A percentile compares a stretch with the other conserved stretches of the same genome.
Conservation (phyloP, 192 early-diverging fungal species). For the Cladochytrium replicatum region DNA sequence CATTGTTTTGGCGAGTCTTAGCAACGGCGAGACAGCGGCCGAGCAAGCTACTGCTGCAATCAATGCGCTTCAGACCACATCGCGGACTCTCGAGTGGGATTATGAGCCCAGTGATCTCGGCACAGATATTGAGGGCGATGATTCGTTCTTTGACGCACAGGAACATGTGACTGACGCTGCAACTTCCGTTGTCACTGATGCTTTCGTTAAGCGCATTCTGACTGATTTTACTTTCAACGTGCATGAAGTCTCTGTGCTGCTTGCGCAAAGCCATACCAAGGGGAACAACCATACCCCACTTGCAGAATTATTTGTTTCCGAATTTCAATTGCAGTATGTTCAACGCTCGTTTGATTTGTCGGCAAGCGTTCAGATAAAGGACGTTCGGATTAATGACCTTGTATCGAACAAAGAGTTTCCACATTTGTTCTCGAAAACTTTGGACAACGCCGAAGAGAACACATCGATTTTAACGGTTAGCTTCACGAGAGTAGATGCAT, state of each 20-base stretch:
- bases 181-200: conserved; percentile 11
- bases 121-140: conserved; percentile 26
- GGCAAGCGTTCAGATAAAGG: conserved; percentile 63
- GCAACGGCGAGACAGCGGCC: not conserved
- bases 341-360: conserved; percentile 64
- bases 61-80: conserved; percentile 12
- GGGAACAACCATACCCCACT: conserved; percentile 46
- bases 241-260: conserved; percentile 50
- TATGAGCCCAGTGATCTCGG: conserved; percentile 3
- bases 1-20: conserved; percentile 30
- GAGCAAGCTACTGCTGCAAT: conserved; percentile 4
- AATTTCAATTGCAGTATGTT: conserved; percentile 58
- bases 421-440: conserved; percentile 34
- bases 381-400: conserved; percentile 69
- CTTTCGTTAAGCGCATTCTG: conserved; percentile 4
- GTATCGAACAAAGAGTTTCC: conserved; percentile 36
- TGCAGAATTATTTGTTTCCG: conserved; percentile 58
- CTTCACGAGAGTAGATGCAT: conserved; percentile 39
- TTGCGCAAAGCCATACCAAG: conserved; percentile 39
- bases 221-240: conserved; percentile 56
- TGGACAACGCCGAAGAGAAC: not conserved
- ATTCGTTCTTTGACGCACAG: conserved; percentile 44
- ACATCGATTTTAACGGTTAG: not conserved
- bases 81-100: conserved; percentile 19
- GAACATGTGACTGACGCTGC: conserved; percentile 33